Evolutionary conservation across 1,284 basidiomycete genomes (phyloP).

Genomic region (Coriolopsis trogii): DNA sequence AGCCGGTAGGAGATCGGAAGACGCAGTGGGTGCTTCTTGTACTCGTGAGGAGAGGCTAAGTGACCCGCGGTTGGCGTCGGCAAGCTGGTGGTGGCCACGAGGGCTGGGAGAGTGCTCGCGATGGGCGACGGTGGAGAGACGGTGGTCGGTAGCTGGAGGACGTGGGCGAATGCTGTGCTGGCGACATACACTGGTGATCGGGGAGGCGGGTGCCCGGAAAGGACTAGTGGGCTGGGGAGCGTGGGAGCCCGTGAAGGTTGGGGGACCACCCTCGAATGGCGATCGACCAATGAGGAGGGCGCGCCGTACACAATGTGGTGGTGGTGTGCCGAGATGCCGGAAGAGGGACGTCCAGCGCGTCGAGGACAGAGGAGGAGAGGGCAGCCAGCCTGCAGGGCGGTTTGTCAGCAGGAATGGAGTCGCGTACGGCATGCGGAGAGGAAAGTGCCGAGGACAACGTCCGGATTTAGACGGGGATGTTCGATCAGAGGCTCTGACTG

Average conservation of each 20-base stretch:
- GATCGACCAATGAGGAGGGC: constrained; percentile 24
- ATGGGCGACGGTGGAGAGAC: background rate
- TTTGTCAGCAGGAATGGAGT: constrained; percentile 25
- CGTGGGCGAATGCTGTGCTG: constrained; percentile 15
- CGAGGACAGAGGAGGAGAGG: constrained; percentile 13
- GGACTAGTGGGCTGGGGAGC: constrained; percentile 17
- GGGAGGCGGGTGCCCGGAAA: constrained; percentile 20
- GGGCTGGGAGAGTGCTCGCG: background rate
- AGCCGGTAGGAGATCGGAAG: constrained; percentile 4
- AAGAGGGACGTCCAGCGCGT: constrained; percentile 6
- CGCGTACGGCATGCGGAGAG: constrained; percentile 29
- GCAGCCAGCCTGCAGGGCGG: background rate
- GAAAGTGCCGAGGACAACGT: constrained; percentile 21
- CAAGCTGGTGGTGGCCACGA: background rate
- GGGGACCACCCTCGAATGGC: constrained; percentile 29
- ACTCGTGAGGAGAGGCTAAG: constrained; percentile 3
- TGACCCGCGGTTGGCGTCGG: constrained; percentile 11
- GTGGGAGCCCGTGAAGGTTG: constrained; percentile 26
- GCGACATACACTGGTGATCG: constrained; percentile 25
- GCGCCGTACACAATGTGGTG: too few species aligned
- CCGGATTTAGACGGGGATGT: constrained; percentile 25
- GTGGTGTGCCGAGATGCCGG: constrained; percentile 21
- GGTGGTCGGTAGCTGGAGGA: background rate
- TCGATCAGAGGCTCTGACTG: constrained; percentile 31
- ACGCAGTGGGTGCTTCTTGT: background rate